Evolutionary conservation across 139 green algal species (phyloP).

Genomic region (Bryopsis sp.): DNA sequence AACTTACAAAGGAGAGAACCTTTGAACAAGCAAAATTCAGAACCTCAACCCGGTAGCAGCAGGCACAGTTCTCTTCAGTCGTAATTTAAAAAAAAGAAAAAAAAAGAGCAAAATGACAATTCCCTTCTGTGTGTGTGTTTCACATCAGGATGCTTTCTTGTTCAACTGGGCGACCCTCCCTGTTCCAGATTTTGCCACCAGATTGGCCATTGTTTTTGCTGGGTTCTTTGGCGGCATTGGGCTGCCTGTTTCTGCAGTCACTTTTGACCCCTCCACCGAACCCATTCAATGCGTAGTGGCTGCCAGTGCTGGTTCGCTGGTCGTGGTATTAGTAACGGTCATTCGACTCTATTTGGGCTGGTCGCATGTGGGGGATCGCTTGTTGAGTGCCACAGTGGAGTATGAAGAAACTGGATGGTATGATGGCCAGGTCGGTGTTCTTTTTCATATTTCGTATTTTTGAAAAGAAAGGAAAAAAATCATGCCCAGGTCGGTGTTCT

Average conservation of each 20-base stretch:
- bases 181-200: constrained; percentile 19
- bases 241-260: constrained; percentile 26
- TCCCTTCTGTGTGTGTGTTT: neutral
- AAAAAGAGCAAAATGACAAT: neutral
- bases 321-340: constrained; percentile 27
- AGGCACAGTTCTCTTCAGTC: too few species aligned
- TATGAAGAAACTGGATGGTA: constrained; percentile 67
- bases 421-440: constrained; percentile 31
- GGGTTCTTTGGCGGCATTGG: constrained; percentile 22
- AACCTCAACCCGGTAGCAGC: too few species aligned
- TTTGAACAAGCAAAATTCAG: too few species aligned
- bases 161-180: constrained; percentile 32
- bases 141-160: constrained; percentile 12
- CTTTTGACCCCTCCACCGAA: constrained; percentile 26
- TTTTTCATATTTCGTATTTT: too few species aligned
- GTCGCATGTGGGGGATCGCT: constrained; percentile 50
- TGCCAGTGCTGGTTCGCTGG: constrained; percentile 20
- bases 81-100: too few species aligned
- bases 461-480: neutral
- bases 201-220: constrained; percentile 19
- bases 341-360: constrained; percentile 32
- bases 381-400: constrained; percentile 50
- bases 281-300: constrained; percentile 23
- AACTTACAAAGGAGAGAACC: too few species aligned
- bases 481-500: too few species aligned